Conservation (phyloP, 345 rosid genomes). For the Salix viminalis region DNA sequence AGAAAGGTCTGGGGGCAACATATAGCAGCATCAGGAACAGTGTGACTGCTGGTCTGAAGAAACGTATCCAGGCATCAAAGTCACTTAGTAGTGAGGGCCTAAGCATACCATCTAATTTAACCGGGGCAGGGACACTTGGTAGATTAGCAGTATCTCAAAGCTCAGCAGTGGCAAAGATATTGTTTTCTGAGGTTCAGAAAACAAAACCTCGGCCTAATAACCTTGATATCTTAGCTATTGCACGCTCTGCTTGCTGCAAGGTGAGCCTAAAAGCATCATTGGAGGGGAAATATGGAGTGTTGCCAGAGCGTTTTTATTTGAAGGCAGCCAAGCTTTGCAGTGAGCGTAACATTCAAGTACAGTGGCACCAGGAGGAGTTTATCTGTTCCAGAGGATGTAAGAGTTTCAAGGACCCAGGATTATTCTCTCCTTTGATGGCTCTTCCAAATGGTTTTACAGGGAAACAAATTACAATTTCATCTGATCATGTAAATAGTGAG, state of each 20-base stretch:
- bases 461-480: slow-evolving; percentile 18
- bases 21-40: slow-evolving; percentile 74
- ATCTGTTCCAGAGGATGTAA: slow-evolving; percentile 78
- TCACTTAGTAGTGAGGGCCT: slow-evolving; percentile 31
- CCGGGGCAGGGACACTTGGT: slow-evolving; percentile 40
- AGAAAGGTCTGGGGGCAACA: slow-evolving; percentile 81
- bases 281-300: slow-evolving; percentile 65
- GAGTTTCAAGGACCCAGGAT: slow-evolving; percentile 40
- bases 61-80: slow-evolving; percentile 69
- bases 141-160: slow-evolving; percentile 58
- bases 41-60: slow-evolving; percentile 60
- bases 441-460: slow-evolving; percentile 33
- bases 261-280: slow-evolving; percentile 65
- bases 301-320: slow-evolving; percentile 71
- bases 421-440: slow-evolving; percentile 36
- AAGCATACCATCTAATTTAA: slow-evolving; percentile 32
- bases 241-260: slow-evolving; percentile 86
- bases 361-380: slow-evolving; percentile 81
- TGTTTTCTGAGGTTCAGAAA: slow-evolving; percentile 67
- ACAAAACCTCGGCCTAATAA: slow-evolving; percentile 83
- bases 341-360: slow-evolving; percentile 74
- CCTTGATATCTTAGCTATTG: slow-evolving; percentile 69
- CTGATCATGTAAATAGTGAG: slow-evolving; percentile 28
- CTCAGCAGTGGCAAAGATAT: slow-evolving; percentile 57
- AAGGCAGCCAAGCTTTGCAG: slow-evolving; percentile 95